Evolutionary conservation across 139 green algal species (phyloP), one percentile per base, ranked within the genome.

Genomic region (Astrephomene gubernaculifera): DNA sequence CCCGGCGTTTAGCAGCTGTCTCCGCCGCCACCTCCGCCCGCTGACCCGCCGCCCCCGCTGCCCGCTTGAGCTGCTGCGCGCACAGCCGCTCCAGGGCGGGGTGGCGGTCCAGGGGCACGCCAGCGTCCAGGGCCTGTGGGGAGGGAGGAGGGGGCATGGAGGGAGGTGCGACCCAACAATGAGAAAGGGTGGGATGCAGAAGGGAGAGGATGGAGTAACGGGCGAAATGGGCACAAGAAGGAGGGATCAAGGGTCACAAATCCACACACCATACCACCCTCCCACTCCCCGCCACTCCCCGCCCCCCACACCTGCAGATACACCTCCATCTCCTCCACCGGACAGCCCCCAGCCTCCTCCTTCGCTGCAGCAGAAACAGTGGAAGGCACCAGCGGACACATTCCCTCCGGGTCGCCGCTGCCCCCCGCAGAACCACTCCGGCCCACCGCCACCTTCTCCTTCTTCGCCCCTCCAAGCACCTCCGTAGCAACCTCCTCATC

Each of bases 81-180:
- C 87, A 91, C 31, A 53, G 53, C 3, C 63, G 6, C n/a, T 89
- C 78, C 3, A 89, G 71, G 0, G 65, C 17, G 4, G 71, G 25
- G 71, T 81, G 70, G 31, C 57, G 35, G 27, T 86, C 87, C 1
- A 87, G 7, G 19, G 87, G 83, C 10, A 89, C 25, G 7, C 78
- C 87, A 29, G 65, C 33, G 27, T 91, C 83, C 0, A 84, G 5
- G 21, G 78, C 63, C 61, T 74, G 41, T 1, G 25, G 41, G 38
- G 19, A 31, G 61, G 65, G 57, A 67, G 57, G n/a, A 71, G 7
- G 31, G 63, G n/a, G n/a, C 21, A 12, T 14, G n/a, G n/a, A 39
- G 63, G 49, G 17, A 57, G 49, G 17, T 17, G 14, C 49, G 49
- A 12, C 49, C 14, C 17, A 57, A 17, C 14, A 25, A 17, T 17